Percentiles rank a stretch among this genome's conserved stretches.
Conservation (phyloP, 768 basidiomycete genomes). For the Galerina sulciceps region DNA sequence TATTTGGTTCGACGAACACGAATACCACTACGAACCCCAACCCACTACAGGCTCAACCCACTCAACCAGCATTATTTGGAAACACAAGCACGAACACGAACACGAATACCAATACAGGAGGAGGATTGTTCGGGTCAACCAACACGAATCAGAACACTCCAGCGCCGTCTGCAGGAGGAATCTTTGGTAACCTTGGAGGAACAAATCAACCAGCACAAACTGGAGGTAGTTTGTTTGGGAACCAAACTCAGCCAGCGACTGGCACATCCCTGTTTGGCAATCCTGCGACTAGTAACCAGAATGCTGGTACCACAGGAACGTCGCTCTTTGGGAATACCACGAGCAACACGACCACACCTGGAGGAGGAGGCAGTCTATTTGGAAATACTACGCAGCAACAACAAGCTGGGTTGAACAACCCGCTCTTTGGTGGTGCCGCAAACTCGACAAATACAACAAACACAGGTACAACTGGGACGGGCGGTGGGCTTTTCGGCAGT, state of each 20-base stretch:
- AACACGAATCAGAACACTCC: conserved; percentile 21
- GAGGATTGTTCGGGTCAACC: conserved; percentile 27
- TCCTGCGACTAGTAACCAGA: conserved; percentile 5
- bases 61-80: conserved; percentile 20
- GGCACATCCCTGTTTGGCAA: conserved; percentile 16
- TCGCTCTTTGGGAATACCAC: conserved; percentile 15
- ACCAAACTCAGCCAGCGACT: conserved; percentile 3
- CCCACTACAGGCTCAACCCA: conserved; percentile 17
- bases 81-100: conserved; percentile 17
- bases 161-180: conserved; percentile 16
- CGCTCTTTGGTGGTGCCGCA: conserved; percentile 1
- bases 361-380: not conserved
- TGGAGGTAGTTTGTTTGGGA: not conserved
- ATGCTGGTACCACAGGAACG: not conserved
- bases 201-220: not conserved
- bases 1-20: conserved; percentile 22
- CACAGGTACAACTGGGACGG: conserved; percentile 6
- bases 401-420: not conserved
- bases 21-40: conserved; percentile 15
- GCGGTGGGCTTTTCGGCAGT: conserved; percentile 22
- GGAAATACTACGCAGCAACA: not conserved
- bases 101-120: conserved; percentile 16
- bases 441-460: conserved; percentile 25
- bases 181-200: conserved; percentile 19
- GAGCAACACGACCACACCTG: not conserved